Evolutionary conservation across 176 grass and related monocot genomes (phyloP), one percentile per base, ranked within the genome.

Genomic region (Oryza officinalis): DNA sequence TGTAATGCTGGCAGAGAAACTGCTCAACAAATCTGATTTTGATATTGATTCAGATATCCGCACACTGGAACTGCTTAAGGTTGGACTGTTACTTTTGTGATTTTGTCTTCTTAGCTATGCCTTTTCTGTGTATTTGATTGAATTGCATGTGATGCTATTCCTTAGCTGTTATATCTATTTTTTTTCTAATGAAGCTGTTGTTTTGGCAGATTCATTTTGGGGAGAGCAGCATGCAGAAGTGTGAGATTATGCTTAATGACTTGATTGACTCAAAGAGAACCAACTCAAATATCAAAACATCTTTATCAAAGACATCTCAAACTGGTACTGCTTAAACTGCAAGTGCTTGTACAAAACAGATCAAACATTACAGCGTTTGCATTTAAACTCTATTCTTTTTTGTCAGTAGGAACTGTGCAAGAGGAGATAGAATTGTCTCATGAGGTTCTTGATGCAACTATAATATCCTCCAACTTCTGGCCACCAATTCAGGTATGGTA

Each of bases 171-270:
- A 23, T 14, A 68, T 73, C 90, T 33, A 68, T 35, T 76, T 78
- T 27, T 72, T 40, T 79, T 18, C n/a, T 72, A 54, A 33, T 80
- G 38, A 59, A 49, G 63, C 15, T 88, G 32, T 77, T 88, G 33
- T 79, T 74, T 87, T 84, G 82, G 72, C 66, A 98, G 96, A 95
- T 98, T 87, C 96, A 98, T 82, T 98, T 98, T 80, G 96, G 96
- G 70, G 96, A 98, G 87, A 93, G 84, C 74, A 98, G 92, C 76
- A 98, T 98, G 92, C 96, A 95, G 87, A 98, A 98, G 76, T 98
- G 96, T 88, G 96, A 98, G 88, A 98, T 98, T 89, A 98, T 98
- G 96, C 89, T 98, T 54, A 98, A 95, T 90, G 96, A 98, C 65
- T 77, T 98, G 89, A 98, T 98, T 81, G 96, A 92, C 85, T 98